Evolutionary conservation across 2,329 filamentous ascomycete genomes (phyloP).

Genomic region (Cercospora sesami): DNA sequence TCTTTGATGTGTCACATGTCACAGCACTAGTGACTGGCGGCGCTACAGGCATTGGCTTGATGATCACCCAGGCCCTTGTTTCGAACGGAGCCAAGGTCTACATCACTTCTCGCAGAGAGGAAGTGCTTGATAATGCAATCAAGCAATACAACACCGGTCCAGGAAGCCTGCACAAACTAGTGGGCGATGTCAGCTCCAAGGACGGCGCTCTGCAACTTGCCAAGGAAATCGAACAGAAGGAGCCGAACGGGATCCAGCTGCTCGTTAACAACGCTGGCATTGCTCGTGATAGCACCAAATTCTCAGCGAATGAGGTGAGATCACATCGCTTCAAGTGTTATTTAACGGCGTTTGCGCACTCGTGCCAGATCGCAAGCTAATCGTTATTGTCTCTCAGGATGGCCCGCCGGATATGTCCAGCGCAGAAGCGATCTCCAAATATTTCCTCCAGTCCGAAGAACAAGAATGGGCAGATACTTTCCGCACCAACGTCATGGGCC

Average conservation of each 20-base stretch:
- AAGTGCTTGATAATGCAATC: conserved; percentile 47
- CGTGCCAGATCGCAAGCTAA: background rate
- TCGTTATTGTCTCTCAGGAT: conserved; percentile 28
- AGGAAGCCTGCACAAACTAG: conserved; percentile 43
- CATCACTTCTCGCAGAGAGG: conserved; percentile 49
- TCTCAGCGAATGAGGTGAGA: conserved; percentile 35
- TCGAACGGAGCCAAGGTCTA: conserved; percentile 48
- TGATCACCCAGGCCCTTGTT: conserved; percentile 42
- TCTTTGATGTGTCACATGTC: conserved; percentile 49
- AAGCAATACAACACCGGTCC: conserved; percentile 49
- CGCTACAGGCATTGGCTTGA: conserved; percentile 43
- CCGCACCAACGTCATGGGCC: conserved; percentile 53
- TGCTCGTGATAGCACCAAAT: conserved; percentile 54
- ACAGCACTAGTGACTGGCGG: conserved; percentile 51
- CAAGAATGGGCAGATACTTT: conserved; percentile 53
- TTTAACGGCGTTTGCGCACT: no score
- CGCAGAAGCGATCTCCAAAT: conserved; percentile 51
- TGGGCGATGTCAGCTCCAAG: conserved; percentile 54
- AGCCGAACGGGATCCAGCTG: conserved; percentile 55
- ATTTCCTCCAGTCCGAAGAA: conserved; percentile 52
- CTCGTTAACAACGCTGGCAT: conserved; percentile 58
- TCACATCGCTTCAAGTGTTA: no score
- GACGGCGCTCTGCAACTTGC: conserved; percentile 48
- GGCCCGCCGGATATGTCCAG: conserved; percentile 52
- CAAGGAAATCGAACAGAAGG: conserved; percentile 46